These are phyloP conservation scores for Botryotinia calthae DNA, from an alignment of 2,329 filamentous ascomycete genomes.

Conservation along the genomic window DNA sequence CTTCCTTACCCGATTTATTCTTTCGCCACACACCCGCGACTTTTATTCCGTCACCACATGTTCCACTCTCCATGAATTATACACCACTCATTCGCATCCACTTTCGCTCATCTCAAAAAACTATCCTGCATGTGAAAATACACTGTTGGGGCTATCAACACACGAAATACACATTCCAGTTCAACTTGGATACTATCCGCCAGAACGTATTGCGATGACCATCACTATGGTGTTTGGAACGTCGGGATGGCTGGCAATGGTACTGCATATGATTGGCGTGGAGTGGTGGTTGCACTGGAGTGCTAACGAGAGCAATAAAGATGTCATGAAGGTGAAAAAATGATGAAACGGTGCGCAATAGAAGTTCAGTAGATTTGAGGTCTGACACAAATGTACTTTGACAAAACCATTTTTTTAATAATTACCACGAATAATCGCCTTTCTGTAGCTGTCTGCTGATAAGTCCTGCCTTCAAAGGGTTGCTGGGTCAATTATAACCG, in stretches of 20 bases:
- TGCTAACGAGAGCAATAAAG: background rate
- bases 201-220: background rate
- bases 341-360: background rate
- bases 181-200: background rate
- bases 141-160: background rate
- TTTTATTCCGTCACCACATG: slow-evolving; percentile 9
- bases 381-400: background rate
- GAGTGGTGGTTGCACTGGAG: slow-evolving; percentile 5
- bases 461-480: background rate
- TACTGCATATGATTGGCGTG: background rate
- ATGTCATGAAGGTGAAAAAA: background rate
- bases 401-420: background rate
- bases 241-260: background rate
- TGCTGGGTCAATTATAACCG: background rate
- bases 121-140: background rate
- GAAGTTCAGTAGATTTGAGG: background rate
- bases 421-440: background rate
- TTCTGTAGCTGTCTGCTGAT: background rate
- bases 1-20: background rate
- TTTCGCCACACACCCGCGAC: background rate
- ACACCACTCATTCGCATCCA: background rate
- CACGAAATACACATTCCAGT: background rate
- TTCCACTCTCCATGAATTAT: background rate
- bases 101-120: background rate
- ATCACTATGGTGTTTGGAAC: slow-evolving; percentile 1